These are phyloP conservation scores for Claviceps sp. DNA, from an alignment of 2,329 filamentous ascomycete species.

Conservation along the genomic window DNA sequence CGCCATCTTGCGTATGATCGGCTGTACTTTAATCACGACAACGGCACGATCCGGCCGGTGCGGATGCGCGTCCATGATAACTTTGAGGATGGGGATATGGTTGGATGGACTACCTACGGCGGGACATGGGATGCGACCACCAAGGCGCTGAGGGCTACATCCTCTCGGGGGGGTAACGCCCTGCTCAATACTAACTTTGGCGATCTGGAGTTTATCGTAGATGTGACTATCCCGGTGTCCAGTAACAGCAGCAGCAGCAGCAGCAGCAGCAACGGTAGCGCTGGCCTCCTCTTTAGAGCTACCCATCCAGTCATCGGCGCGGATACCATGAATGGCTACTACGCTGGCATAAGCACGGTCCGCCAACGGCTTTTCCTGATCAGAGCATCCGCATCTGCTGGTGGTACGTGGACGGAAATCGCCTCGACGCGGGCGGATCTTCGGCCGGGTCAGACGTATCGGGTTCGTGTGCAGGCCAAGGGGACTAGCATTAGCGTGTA, in stretches of 20 bases:
- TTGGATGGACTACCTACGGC: constrained; percentile 21
- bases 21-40: constrained; percentile 31
- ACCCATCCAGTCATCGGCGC: constrained; percentile 7
- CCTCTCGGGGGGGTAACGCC: constrained; percentile 12
- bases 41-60: constrained; percentile 25
- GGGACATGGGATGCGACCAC: constrained; percentile 8
- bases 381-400: not conserved
- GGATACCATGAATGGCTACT: constrained; percentile 13
- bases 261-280: constrained; percentile 4
- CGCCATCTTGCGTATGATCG: constrained; percentile 33
- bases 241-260: constrained; percentile 6
- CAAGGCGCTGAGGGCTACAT: constrained; percentile 11
- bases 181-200: constrained; percentile 24
- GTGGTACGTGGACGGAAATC: constrained; percentile 5
- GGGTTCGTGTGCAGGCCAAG: constrained; percentile 7
- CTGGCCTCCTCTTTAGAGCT: constrained; percentile 24
- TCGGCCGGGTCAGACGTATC: constrained; percentile 3
- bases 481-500: constrained; percentile 6
- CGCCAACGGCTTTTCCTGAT: constrained; percentile 13
- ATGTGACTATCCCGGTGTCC: constrained; percentile 9
- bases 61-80: constrained; percentile 31
- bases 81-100: constrained; percentile 25
- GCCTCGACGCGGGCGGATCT: constrained; percentile 4
- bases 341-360: constrained; percentile 16
- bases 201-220: constrained; percentile 18